Base-by-base conservation (phyloP, 139 green algal genomes). In the Coelastrella sp. region DNA sequence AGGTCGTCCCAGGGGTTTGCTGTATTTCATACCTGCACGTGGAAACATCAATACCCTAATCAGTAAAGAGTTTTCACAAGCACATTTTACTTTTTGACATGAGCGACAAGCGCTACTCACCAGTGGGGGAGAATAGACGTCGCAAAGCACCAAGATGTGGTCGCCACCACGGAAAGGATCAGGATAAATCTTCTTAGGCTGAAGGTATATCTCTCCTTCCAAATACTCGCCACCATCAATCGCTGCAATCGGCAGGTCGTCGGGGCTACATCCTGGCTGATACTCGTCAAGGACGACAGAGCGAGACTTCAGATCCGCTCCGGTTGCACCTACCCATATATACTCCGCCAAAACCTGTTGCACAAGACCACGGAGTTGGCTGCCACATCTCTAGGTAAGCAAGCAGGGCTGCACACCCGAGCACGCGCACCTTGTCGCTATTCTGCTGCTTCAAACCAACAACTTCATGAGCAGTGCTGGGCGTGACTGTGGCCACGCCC, bases 91-190 rank as follows among this genome's bases (percentile, higher is more conserved):
- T n/a, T n/a, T n/a, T n/a, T n/a, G n/a, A n/a, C n/a, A n/a, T 17
- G n/a, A 15, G 62, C 17, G 62, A 9, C 41, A 25, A 63, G 60
- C 30, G n/a, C 7, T 41, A 7, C 60, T 63, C 38, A 76, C 57
- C 67, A 82, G 62, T 13, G 83, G 84, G 2, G 90, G 88, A 23
- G 86, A 82, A 64, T 93, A 93, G 25, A 79, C 87, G 66, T 96
- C 94, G 86, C 94, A 96, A 43, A 96, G 90, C 35, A 96, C 93
- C 84, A 94, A 87, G 43, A 96, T 89, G 86, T 96, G 88, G 66
- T 91, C 81, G 5, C 92, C 92, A n/a, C 88, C 86, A 0, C 91
- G 60, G 80, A 95, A 95, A 1, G 93, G 93, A 75, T 96, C 92
- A 25, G 72, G 74, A 53, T 90, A 94, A 35, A 96, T 90, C 23